Conservation (phyloP, 805 yeast species). For the Vanderwaltozyma polyspora region DNA sequence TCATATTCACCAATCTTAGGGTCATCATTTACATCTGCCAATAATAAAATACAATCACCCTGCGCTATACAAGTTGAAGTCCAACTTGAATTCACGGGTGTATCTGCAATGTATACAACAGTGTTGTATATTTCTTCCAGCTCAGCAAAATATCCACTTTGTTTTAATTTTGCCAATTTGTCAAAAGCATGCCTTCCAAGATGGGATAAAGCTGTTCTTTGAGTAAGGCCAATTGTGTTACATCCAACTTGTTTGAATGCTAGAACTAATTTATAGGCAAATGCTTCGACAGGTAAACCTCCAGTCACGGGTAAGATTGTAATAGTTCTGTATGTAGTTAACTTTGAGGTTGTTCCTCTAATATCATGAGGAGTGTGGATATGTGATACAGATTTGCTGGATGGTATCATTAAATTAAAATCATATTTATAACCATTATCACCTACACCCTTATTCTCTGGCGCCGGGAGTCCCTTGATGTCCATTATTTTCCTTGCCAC, state of each 20-base stretch:
- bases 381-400: conserved; percentile 10
- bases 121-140: conserved; percentile 81
- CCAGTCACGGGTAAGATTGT: conserved; percentile 69
- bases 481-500: conserved; percentile 51
- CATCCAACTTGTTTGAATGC: conserved; percentile 66
- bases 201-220: conserved; percentile 65
- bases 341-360: conserved; percentile 11
- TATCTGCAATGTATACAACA: conserved; percentile 83
- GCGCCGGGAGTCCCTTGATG: conserved; percentile 1
- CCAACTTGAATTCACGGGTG: conserved; percentile 77
- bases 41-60: conserved; percentile 83
- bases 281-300: conserved; percentile 80
- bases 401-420: conserved; percentile 24
- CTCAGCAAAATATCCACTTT: conserved; percentile 82
- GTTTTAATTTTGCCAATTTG: conserved; percentile 70
- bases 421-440: conserved; percentile 19
- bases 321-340: conserved; percentile 54
- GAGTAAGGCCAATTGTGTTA: conserved; percentile 69
- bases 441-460: conserved; percentile 8
- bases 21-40: conserved; percentile 72
- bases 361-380: conserved; percentile 5
- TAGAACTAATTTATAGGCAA: conserved; percentile 61
- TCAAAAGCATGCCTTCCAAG: conserved; percentile 91
- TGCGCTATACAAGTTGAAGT: conserved; percentile 85
- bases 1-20: conserved; percentile 82